Base-by-base conservation (phyloP, 75 land plant genomes). In the Sequoiadendron giganteum region DNA sequence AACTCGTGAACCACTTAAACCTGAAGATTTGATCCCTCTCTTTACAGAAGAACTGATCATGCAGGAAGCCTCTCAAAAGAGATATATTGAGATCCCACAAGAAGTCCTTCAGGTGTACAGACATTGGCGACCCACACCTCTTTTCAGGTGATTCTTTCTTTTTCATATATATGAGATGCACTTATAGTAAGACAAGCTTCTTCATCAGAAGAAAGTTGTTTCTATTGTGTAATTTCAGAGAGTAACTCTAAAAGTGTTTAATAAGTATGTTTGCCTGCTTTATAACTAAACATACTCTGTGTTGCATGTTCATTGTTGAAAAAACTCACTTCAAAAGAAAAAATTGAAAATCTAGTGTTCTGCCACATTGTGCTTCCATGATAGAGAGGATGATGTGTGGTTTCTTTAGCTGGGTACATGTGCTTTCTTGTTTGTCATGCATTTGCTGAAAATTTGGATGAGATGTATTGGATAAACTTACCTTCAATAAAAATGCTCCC, bases 91-190 rank as follows among this genome's bases (percentile, higher is more conserved):
- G 48, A 97, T 97, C 43, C 99, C 99, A n/a, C 93, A 93, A 36
- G 99, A 97, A 79, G 96, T 97, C 61, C 86, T 94, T 56, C 96
- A 97, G 56, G 91, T 97, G 25, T 97, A 97, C 88, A 88, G 79
- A 36, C 92, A 92, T 28, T 97, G 99, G 99, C 93, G 99, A 14
- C 98, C 99, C 47, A 97, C 98, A 5, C 99, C 99, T 43, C 89
- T 97, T 2, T 94, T 93, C 90, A 96, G 99, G 98, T 96, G 70
- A 65, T 36, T 75, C 75, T 85, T 73, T 84, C 34, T 14, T 19
- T 49, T 85, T 85, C 58, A 85, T 85, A 38, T 32, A 79, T 79
- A 39, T 13, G 25, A 39, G 40, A 25, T 42, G 10, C 45, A 79
- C 47, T 77, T 77, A 77, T 15, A 38, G 42, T 3, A 6, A 25